Conservation (phyloP, 176 grass and related monocot species). For the Avena eriantha region DNA sequence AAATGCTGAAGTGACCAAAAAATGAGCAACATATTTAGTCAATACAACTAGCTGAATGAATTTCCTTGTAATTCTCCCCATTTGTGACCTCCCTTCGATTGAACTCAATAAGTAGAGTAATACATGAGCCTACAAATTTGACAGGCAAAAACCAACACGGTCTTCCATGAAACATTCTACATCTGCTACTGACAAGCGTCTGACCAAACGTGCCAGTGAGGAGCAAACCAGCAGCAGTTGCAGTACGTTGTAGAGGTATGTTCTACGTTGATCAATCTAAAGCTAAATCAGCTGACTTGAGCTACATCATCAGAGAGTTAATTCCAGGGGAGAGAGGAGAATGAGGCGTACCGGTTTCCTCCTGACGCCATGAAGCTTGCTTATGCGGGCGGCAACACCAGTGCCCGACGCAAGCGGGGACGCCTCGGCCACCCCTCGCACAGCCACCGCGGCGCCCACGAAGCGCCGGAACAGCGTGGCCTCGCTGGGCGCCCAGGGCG, state of each 20-base stretch:
- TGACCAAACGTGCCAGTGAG: not conserved
- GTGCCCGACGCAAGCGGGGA: conserved; percentile 38
- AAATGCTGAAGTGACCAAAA: conserved; percentile 30
- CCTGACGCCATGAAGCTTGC: conserved; percentile 53
- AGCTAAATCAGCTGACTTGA: not conserved
- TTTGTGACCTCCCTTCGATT: not conserved
- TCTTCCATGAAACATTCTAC: conserved; percentile 1
- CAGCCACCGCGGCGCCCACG: not conserved
- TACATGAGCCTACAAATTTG: not conserved
- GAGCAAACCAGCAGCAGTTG: conserved; percentile 14
- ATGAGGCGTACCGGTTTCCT: conserved; percentile 64
- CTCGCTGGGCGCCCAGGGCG: conserved; percentile 54
- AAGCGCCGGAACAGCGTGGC: conserved; percentile 53
- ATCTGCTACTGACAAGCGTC: not conserved
- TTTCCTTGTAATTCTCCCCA: not conserved
- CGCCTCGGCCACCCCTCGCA: not conserved
- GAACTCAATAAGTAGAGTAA: not conserved
- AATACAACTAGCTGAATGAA: conserved; percentile 16
- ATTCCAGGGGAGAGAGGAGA: conserved; percentile 23
- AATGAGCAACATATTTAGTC: not conserved
- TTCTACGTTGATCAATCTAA: not conserved
- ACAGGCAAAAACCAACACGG: not conserved
- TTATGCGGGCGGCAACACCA: conserved; percentile 37
- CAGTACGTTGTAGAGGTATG: not conserved
- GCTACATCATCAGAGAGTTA: not conserved